phyloP scores from a whole-genome alignment of 2,329 filamentous ascomycete genomes.

The Dactylellina cionopaga region DNA sequence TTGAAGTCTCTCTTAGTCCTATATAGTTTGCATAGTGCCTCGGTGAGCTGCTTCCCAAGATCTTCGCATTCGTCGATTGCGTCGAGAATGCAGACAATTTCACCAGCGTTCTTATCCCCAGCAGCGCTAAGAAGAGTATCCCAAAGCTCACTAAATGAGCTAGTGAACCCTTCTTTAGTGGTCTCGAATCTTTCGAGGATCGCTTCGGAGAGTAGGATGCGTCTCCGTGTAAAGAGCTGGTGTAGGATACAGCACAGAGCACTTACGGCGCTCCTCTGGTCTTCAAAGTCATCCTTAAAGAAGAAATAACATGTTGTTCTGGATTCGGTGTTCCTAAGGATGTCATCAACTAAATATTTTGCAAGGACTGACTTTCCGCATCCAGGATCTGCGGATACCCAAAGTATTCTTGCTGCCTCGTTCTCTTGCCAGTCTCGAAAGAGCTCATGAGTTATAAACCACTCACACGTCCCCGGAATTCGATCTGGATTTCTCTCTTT shows the following conservation, averaged over 20 bases:
- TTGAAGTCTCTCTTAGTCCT: slow-evolving; percentile 34
- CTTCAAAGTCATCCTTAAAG: slow-evolving; percentile 62
- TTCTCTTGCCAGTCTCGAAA: slow-evolving; percentile 4
- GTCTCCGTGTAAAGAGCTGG: slow-evolving; percentile 59
- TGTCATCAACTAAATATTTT: slow-evolving; percentile 59
- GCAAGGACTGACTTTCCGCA: slow-evolving; percentile 64
- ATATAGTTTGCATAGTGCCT: slow-evolving; percentile 57
- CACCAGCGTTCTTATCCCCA: slow-evolving; percentile 10
- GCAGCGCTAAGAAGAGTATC: slow-evolving; percentile 1
- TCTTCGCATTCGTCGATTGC: slow-evolving; percentile 62
- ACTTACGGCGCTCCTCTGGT: slow-evolving; percentile 58
- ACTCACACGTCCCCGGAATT: slow-evolving; percentile 27
- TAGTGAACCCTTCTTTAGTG: not conserved
- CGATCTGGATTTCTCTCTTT: slow-evolving; percentile 31
- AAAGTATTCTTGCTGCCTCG: slow-evolving; percentile 58
- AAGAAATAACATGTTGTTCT: slow-evolving; percentile 62
- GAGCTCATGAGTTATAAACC: slow-evolving; percentile 11
- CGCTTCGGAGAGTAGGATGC: slow-evolving; percentile 37
- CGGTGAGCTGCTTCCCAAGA: slow-evolving; percentile 53
- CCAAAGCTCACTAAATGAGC: slow-evolving; percentile 25
- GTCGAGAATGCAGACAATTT: slow-evolving; percentile 61
- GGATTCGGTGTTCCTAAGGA: slow-evolving; percentile 51
- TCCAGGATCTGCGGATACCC: slow-evolving; percentile 63
- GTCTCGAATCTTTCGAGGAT: slow-evolving; percentile 10
- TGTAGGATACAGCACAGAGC: slow-evolving; percentile 61